A percentile compares a stretch with the other conserved stretches of the same genome.
Evolutionary conservation across 2,329 filamentous ascomycete genomes (phyloP).

Genomic region (Aspergillus sp.): DNA sequence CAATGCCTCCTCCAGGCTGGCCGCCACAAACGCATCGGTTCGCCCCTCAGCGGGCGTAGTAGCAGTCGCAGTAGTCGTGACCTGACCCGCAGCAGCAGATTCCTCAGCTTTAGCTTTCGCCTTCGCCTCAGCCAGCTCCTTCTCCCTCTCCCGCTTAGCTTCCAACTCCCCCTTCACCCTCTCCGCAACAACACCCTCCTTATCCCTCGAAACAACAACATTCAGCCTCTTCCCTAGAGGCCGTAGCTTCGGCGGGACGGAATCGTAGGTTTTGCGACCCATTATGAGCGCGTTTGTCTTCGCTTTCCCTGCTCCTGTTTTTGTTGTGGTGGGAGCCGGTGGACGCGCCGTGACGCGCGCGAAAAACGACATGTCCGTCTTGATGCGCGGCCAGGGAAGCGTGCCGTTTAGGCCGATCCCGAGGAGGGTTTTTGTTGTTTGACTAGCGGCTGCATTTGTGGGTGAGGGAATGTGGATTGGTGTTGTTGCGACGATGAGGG

Average conservation of each 20-base stretch:
- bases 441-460: slow-evolving; percentile 49
- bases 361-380: slow-evolving; percentile 93
- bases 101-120: slow-evolving; percentile 9
- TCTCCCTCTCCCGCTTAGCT: slow-evolving; percentile 25
- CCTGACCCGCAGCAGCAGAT: slow-evolving; percentile 9
- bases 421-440: slow-evolving; percentile 72
- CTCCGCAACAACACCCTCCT: slow-evolving; percentile 28
- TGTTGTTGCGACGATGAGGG: slow-evolving; percentile 90
- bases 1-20: slow-evolving; percentile 61
- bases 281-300: slow-evolving; percentile 78
- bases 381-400: slow-evolving; percentile 86
- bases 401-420: slow-evolving; percentile 79
- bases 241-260: slow-evolving; percentile 74
- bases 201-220: slow-evolving; percentile 68
- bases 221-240: slow-evolving; percentile 80
- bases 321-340: slow-evolving; percentile 16
- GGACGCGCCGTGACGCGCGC: slow-evolving; percentile 77
- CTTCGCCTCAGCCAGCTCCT: not conserved
- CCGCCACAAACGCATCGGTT: slow-evolving; percentile 51
- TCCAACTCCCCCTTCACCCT: slow-evolving; percentile 38
- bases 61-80: slow-evolving; percentile 5
- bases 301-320: not conserved
- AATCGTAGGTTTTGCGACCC: slow-evolving; percentile 97
- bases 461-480: slow-evolving; percentile 45
- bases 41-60: slow-evolving; percentile 10